These are phyloP conservation scores for Albatrellus sp. DNA, from an alignment of 1,284 basidiomycete genomes.

Conservation along the genomic window DNA sequence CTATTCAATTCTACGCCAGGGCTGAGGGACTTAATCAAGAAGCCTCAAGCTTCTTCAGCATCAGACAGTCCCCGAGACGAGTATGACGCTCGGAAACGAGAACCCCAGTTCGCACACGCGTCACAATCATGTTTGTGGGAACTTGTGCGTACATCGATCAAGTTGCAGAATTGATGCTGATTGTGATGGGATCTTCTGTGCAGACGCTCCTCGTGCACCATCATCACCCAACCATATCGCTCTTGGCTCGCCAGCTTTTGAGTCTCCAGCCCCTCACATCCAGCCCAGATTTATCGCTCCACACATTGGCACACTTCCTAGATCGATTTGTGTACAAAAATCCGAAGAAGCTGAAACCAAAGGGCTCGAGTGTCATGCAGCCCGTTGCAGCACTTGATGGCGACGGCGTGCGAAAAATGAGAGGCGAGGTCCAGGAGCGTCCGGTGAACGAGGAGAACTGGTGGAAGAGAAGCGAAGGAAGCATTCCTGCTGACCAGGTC, in stretches of 20 bases:
- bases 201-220: conserved; percentile 75
- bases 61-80: conserved; percentile 29
- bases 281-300: conserved; percentile 80
- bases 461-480: conserved; percentile 58
- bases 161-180: no score
- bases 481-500: conserved; percentile 85
- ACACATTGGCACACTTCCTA: conserved; percentile 68
- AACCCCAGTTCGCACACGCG: conserved; percentile 83
- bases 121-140: conserved; percentile 82
- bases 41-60: conserved; percentile 20
- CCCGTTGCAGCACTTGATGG: conserved; percentile 62
- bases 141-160: conserved; percentile 41
- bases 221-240: conserved; percentile 85
- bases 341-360: conserved; percentile 73
- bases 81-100: conserved; percentile 86
- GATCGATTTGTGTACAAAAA: conserved; percentile 85
- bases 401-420: conserved; percentile 57
- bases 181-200: not conserved
- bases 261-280: conserved; percentile 61
- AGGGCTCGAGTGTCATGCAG: conserved; percentile 90
- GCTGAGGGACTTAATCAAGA: conserved; percentile 54
- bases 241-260: conserved; percentile 80
- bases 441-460: conserved; percentile 75
- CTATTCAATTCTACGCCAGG: conserved; percentile 68
- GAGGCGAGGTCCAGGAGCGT: conserved; percentile 43